These are phyloP conservation scores for Brassica incana DNA, from an alignment of 345 rosid species.

Conservation along the genomic window DNA sequence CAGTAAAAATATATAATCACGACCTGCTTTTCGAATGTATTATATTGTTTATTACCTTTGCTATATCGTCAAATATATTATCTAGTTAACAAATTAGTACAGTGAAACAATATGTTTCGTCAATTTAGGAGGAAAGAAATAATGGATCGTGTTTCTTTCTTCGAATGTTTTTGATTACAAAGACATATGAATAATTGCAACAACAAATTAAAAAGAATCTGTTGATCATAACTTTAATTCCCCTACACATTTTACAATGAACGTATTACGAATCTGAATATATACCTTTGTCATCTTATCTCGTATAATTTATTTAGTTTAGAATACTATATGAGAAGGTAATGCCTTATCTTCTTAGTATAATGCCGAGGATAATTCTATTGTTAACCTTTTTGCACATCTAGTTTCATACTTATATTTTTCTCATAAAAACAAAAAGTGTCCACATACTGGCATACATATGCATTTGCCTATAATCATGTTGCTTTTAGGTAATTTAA, in stretches of 20 bases:
- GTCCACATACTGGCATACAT: background rate
- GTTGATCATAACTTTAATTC: background rate
- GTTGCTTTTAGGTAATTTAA: background rate
- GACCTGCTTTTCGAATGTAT: background rate
- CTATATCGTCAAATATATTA: slow-evolving; percentile 1
- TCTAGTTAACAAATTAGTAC: slow-evolving; percentile 4
- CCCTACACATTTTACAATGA: slow-evolving; percentile 1
- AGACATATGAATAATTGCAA: slow-evolving; percentile 30
- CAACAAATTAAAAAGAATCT: slow-evolving; percentile 16
- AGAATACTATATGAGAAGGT: slow-evolving; percentile 32
- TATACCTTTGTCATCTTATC: slow-evolving; percentile 35
- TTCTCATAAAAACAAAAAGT: background rate
- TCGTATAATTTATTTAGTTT: slow-evolving; percentile 27
- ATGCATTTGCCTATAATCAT: background rate
- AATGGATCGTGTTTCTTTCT: slow-evolving; percentile 18
- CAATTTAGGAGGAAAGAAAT: slow-evolving; percentile 9
- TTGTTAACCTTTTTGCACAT: slow-evolving; percentile 24
- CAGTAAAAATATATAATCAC: background rate
- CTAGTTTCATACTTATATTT: background rate
- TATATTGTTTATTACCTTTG: background rate
- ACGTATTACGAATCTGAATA: slow-evolving; percentile 33
- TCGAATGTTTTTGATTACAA: slow-evolving; percentile 32
- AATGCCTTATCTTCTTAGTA: slow-evolving; percentile 40
- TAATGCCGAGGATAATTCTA: slow-evolving; percentile 41
- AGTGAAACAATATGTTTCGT: slow-evolving; percentile 5